Percentiles rank a stretch among this genome's conserved stretches.
Conservation (phyloP, 768 basidiomycete species). For the Symmetrospora coprosmae region DNA sequence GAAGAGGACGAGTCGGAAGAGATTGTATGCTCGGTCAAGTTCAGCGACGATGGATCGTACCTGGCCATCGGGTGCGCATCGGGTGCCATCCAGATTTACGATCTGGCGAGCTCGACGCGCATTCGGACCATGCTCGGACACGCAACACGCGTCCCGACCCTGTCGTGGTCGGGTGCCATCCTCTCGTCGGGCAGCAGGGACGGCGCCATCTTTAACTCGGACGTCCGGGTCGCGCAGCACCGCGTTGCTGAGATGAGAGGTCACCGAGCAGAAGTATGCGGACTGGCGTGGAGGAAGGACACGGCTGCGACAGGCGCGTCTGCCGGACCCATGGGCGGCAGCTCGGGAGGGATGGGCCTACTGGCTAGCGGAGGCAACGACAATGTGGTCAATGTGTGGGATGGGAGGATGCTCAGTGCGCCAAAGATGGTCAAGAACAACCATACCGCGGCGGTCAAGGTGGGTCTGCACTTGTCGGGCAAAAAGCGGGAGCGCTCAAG, state of each 20-base stretch:
- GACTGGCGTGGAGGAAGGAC: conserved; percentile 72
- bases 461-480: conserved; percentile 22
- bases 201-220: conserved; percentile 92
- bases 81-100: conserved; percentile 91
- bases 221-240: conserved; percentile 73
- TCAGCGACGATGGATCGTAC: conserved; percentile 46
- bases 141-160: conserved; percentile 61
- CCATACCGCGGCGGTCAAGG: conserved; percentile 64
- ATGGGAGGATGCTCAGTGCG: conserved; percentile 51
- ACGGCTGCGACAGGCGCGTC: conserved; percentile 38
- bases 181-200: conserved; percentile 79
- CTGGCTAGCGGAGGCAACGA: conserved; percentile 93
- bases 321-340: conserved; percentile 33
- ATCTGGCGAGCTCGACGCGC: conserved; percentile 60
- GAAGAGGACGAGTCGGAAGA: conserved; percentile 46
- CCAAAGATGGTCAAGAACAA: conserved; percentile 82
- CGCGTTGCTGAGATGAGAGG: conserved; percentile 80
- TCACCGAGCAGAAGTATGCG: conserved; percentile 85
- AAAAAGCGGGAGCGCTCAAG: not conserved
- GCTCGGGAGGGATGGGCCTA: conserved; percentile 38
- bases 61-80: conserved; percentile 64
- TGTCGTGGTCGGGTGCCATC: conserved; percentile 72
- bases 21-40: conserved; percentile 34
- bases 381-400: conserved; percentile 97
- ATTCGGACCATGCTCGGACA: conserved; percentile 85